Evolutionary conservation across 805 yeast genomes (phyloP), one percentile per base, ranked within the genome.

Genomic region (Dipodascus geniculatus): DNA sequence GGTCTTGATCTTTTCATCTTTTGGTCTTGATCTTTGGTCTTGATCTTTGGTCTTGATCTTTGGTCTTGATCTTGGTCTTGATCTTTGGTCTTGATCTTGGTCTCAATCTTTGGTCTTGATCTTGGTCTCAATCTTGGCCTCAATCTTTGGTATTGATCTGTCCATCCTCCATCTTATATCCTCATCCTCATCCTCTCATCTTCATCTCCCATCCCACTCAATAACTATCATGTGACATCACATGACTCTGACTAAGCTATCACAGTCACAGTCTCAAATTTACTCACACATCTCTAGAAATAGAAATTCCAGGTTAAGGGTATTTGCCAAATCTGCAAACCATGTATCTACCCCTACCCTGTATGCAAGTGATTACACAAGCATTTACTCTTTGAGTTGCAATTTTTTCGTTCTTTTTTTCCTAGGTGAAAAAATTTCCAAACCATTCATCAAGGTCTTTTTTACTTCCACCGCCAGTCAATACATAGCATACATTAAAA

Each of bases 401-500:
- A 17, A 38, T 38, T 38, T 38, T 38, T 38, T 38, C 20, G 17
- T 38, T 17, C 8, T 38, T 38, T 38, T 38, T 38, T 38, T 38
- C 20, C 14, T 38, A 38, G 44, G 44, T 38, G 44, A 38, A 38
- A 38, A n/a, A n/a, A n/a, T 38, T 38, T 38, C 20, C 4, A 38
- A 38, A 38, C 44, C 44, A 38, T 38, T 16, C 33, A 28, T 28
- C n/a, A n/a, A 28, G 35, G 35, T 14, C 14, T 28, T 28, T 28
- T 38, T 38, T 16, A 38, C 44, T n/a, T 16, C 14, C 20, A n/a
- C 44, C 6, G 20, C 17, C 44, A 38, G 44, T 38, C 44, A 52
- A 44, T 28, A 31, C 42, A 52, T 51, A 48, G 50, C 52, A 52
- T 48, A 52, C 51, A 54, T 54, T 51, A 85, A 88, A 77, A 73